A percentile compares a stretch with the other conserved stretches of the same genome.
phyloP scores from a whole-genome alignment of 306 rosid species.

The Leucaena leucocephala region DNA sequence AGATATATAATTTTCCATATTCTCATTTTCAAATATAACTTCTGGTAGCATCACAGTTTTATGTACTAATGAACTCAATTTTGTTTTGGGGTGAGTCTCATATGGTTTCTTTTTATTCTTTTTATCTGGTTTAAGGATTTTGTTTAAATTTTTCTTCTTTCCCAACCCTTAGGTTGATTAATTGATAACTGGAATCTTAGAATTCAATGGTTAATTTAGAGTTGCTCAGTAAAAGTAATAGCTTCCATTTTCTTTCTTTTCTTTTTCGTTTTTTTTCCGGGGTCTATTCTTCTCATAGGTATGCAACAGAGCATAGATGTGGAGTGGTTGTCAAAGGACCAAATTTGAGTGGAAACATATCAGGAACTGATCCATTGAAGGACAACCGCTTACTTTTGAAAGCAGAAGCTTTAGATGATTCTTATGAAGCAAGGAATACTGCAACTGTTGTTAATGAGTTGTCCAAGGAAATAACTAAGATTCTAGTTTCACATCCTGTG shows the following conservation, averaged over 20 bases:
- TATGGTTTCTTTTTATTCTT: neutral
- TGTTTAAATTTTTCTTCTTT: slow-evolving; percentile 12
- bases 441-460: slow-evolving; percentile 80
- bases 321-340: slow-evolving; percentile 98
- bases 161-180: slow-evolving; percentile 9
- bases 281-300: slow-evolving; percentile 49
- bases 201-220: slow-evolving; percentile 26
- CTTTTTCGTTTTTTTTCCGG: neutral
- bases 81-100: neutral
- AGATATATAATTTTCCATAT: slow-evolving; percentile 14
- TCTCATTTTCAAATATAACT: slow-evolving; percentile 22
- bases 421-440: slow-evolving; percentile 81
- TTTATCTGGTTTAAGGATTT: slow-evolving; percentile 24
- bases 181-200: neutral
- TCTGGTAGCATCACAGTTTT: neutral
- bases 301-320: slow-evolving; percentile 98
- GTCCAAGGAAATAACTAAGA: slow-evolving; percentile 87
- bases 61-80: neutral
- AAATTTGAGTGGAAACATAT: slow-evolving; percentile 86
- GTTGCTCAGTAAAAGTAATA: slow-evolving; percentile 11
- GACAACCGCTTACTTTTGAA: slow-evolving; percentile 90
- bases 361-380: slow-evolving; percentile 93
- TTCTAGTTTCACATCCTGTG: slow-evolving; percentile 83
- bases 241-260: slow-evolving; percentile 4
- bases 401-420: slow-evolving; percentile 84